These are phyloP conservation scores for Penicillium glabrum DNA, from an alignment of 2,329 filamentous ascomycete genomes.

Conservation along the genomic window DNA sequence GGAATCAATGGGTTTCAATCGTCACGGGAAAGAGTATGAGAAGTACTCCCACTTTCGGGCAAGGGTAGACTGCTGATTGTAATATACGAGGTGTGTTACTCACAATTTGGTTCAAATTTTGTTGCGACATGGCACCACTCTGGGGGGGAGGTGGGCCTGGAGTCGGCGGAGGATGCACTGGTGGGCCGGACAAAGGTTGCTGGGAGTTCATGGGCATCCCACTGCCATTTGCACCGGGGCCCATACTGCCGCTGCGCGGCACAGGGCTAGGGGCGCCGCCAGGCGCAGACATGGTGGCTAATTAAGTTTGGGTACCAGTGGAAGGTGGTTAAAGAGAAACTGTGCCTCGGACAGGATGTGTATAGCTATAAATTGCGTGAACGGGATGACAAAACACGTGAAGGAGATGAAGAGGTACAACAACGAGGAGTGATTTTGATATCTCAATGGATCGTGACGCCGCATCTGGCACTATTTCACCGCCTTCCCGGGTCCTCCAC, in stretches of 20 bases:
- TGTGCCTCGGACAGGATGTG: neutral
- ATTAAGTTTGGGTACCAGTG: neutral
- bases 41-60: neutral
- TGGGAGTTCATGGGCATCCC: constrained; percentile 49
- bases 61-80: neutral
- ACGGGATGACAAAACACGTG: neutral
- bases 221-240: constrained; percentile 37
- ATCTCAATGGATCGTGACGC: constrained; percentile 10
- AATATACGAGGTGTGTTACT: constrained; percentile 42
- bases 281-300: constrained; percentile 43
- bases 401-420: constrained; percentile 1
- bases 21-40: neutral
- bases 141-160: constrained; percentile 36
- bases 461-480: constrained; percentile 13
- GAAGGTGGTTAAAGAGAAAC: neutral
- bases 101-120: constrained; percentile 95
- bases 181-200: constrained; percentile 48
- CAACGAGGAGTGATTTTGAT: constrained; percentile 22
- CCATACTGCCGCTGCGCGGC: constrained; percentile 50
- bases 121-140: constrained; percentile 65
- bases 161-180: constrained; percentile 48
- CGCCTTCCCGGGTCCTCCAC: constrained; percentile 12
- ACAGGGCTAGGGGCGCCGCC: constrained; percentile 50
- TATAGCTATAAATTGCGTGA: neutral
- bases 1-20: neutral